Evolutionary conservation across 495 filamentous ascomycete species (phyloP).

Genomic region (Amniculicola lignicola): DNA sequence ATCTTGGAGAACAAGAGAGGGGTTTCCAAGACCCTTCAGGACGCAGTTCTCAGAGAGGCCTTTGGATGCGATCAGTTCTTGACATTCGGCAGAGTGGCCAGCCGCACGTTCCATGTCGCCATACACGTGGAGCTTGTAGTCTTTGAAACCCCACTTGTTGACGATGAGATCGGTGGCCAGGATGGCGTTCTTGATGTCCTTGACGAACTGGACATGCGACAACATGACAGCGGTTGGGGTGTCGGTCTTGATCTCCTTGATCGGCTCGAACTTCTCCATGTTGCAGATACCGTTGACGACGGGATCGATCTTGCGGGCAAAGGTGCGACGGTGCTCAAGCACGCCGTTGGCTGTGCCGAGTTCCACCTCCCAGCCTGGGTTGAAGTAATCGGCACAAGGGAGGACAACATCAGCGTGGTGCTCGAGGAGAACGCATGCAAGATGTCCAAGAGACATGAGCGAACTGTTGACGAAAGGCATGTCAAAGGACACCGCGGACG

Average conservation of each 20-base stretch:
- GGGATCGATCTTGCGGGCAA: conserved; percentile 62
- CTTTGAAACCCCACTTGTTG: conserved; percentile 64
- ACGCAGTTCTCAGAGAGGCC: conserved; percentile 53
- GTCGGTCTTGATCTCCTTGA: conserved; percentile 55
- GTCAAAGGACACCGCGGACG: conserved; percentile 57
- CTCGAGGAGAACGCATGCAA: conserved; percentile 58
- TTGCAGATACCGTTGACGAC: conserved; percentile 67
- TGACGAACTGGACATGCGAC: conserved; percentile 63
- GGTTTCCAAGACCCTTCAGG: conserved; percentile 55
- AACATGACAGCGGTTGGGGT: conserved; percentile 64
- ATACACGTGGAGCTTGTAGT: conserved; percentile 62
- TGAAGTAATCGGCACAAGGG: conserved; percentile 64
- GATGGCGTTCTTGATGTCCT: conserved; percentile 64
- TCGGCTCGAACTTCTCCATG: conserved; percentile 61
- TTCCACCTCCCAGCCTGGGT: conserved; percentile 65
- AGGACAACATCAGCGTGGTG: conserved; percentile 65
- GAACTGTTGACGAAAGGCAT: conserved; percentile 56
- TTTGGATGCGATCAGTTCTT: conserved; percentile 61
- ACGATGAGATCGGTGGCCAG: conserved; percentile 62
- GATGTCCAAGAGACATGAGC: conserved; percentile 55
- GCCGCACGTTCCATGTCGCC: conserved; percentile 60
- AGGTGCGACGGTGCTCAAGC: conserved; percentile 57
- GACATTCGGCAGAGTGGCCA: conserved; percentile 58
- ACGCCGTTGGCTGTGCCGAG: conserved; percentile 59
- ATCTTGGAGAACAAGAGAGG: conserved; percentile 56